A percentile compares a stretch with the other conserved stretches of the same genome.
These are phyloP conservation scores for Boletus tomentosulus DNA, from an alignment of 768 basidiomycete genomes.

Conservation along the genomic window DNA sequence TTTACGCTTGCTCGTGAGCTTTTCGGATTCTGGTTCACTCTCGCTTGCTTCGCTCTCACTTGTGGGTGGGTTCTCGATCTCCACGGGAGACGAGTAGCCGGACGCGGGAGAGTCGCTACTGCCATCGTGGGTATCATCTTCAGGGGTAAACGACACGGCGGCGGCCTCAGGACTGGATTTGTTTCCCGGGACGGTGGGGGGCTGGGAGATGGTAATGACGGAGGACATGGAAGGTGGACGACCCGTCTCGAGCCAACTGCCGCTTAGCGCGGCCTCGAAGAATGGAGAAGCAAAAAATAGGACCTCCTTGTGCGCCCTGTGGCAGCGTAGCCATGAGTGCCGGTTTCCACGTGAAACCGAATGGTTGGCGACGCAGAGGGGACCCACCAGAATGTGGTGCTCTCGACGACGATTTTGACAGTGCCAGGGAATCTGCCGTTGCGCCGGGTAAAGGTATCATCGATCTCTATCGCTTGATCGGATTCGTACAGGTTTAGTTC, in stretches of 20 bases:
- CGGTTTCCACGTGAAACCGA: constrained; percentile 1
- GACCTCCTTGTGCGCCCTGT: constrained; percentile 88
- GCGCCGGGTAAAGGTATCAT: constrained; percentile 68
- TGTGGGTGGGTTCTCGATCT: constrained; percentile 33
- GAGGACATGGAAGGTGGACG: constrained; percentile 77
- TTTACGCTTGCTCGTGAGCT: constrained; percentile 20
- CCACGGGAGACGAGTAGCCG: constrained; percentile 41
- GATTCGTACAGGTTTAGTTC: constrained; percentile 65
- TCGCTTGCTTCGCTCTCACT: constrained; percentile 36
- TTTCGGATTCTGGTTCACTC: constrained; percentile 31
- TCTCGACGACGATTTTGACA: constrained; percentile 87
- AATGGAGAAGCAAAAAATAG: constrained; percentile 92
- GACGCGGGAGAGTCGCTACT: constrained; percentile 26
- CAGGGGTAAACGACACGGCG: constrained; percentile 58
- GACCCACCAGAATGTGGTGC: constrained; percentile 85
- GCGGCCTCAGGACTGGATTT: constrained; percentile 40
- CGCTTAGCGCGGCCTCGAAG: constrained; percentile 87
- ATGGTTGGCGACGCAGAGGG: neutral
- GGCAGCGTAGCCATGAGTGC: constrained; percentile 3
- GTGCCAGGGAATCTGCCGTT: constrained; percentile 70
- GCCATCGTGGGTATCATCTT: constrained; percentile 42
- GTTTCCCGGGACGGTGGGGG: constrained; percentile 54
- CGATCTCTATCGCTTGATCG: constrained; percentile 71
- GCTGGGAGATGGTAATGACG: constrained; percentile 79
- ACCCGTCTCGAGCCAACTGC: constrained; percentile 89